A percentile compares a stretch with the other conserved stretches of the same genome.
Evolutionary conservation across 1,284 basidiomycete species (phyloP).

Genomic region (Inonotus hispidus): DNA sequence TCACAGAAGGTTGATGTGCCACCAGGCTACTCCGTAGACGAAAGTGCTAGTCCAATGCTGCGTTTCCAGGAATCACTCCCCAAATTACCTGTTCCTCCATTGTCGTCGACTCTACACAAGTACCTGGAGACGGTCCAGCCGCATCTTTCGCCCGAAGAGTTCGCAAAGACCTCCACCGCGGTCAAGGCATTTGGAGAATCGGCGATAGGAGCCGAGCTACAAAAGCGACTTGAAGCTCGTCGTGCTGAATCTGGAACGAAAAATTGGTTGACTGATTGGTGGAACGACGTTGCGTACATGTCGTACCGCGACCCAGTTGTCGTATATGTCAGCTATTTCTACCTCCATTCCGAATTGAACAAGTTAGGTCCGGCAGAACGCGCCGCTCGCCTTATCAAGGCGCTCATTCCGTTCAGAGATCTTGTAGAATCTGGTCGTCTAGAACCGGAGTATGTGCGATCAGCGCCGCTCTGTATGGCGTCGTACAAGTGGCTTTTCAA

Average conservation of each 20-base stretch:
- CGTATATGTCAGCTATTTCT: constrained; percentile 95
- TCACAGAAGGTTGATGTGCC: constrained; percentile 30
- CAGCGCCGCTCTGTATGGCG: constrained; percentile 83
- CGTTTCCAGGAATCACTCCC: constrained; percentile 79
- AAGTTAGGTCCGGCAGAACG: constrained; percentile 50
- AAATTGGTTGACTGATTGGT: constrained; percentile 96
- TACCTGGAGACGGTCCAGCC: constrained; percentile 84
- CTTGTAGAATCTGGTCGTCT: constrained; percentile 79
- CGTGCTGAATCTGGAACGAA: constrained; percentile 55
- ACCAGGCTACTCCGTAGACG: constrained; percentile 40
- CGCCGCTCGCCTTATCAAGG: constrained; percentile 80
- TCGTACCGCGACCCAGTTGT: constrained; percentile 86
- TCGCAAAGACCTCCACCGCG: constrained; percentile 48
- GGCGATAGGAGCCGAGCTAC: constrained; percentile 70
- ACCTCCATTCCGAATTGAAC: constrained; percentile 74
- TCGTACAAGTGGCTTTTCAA: constrained; percentile 99
- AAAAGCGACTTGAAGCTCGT: constrained; percentile 72
- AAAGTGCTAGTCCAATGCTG: constrained; percentile 64
- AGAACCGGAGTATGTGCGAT: constrained; percentile 86
- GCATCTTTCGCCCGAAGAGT: constrained; percentile 62
- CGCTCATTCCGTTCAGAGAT: constrained; percentile 77
- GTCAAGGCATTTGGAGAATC: constrained; percentile 73
- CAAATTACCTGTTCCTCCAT: constrained; percentile 76
- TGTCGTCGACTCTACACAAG: constrained; percentile 77
- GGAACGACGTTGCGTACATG: constrained; percentile 93